Percentiles rank a stretch among this genome's conserved stretches.
These are phyloP conservation scores for Neurospora sp. DNA, from an alignment of 495 filamentous ascomycete species.

Conservation along the genomic window DNA sequence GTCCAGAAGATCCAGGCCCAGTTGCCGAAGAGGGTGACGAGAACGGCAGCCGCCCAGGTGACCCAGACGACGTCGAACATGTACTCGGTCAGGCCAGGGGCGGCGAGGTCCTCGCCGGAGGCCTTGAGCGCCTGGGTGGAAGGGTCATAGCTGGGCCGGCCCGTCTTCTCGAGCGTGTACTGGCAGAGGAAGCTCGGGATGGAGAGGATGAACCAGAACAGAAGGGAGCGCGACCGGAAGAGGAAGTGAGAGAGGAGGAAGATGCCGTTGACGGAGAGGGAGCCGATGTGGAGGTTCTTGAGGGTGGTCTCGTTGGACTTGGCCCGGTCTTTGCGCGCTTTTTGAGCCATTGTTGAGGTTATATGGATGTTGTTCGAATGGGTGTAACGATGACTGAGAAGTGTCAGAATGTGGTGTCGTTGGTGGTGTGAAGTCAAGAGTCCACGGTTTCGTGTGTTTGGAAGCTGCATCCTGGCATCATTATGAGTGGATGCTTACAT, in stretches of 20 bases:
- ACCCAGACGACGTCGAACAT: conserved; percentile 97
- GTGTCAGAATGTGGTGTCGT: too few relatives aligned
- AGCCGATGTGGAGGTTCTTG: conserved; percentile 68
- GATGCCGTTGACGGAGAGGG: conserved; percentile 55
- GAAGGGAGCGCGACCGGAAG: conserved; percentile 54
- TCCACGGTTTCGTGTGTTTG: too few relatives aligned
- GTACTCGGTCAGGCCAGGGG: conserved; percentile 86
- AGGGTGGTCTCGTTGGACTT: conserved; percentile 65
- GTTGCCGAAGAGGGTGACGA: conserved; percentile 61
- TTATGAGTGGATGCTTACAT: too few relatives aligned
- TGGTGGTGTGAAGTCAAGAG: too few relatives aligned
- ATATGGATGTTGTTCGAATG: background rate
- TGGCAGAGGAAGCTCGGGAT: conserved; percentile 68
- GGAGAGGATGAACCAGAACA: conserved; percentile 62
- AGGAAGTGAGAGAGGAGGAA: conserved; percentile 65
- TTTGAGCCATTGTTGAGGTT: conserved; percentile 52
- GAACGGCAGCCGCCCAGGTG: conserved; percentile 60
- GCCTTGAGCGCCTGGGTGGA: conserved; percentile 56
- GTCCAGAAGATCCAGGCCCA: conserved; percentile 67
- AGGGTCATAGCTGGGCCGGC: conserved; percentile 60
- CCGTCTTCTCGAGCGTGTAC: conserved; percentile 70
- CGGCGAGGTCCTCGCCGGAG: conserved; percentile 80
- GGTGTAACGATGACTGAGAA: too few relatives aligned
- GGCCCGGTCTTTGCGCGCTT: conserved; percentile 88
- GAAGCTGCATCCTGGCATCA: too few relatives aligned